Conservation (phyloP, 1,284 basidiomycete genomes). For the Irpex rosettiformis region DNA sequence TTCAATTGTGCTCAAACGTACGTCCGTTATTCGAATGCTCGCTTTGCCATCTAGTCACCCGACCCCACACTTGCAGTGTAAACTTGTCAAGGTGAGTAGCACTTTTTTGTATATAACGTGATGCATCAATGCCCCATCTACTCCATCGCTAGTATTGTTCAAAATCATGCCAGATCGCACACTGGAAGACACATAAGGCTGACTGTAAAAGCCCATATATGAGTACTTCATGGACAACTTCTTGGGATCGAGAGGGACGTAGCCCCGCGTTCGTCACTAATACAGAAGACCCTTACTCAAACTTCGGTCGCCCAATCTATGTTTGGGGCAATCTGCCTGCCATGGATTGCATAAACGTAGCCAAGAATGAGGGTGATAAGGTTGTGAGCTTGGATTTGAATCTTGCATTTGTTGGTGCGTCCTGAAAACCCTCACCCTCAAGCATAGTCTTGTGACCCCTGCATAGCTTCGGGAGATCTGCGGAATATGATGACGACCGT, state of each 20-base stretch:
- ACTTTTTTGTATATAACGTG: neutral
- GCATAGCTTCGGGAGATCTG: constrained; percentile 38
- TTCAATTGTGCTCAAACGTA: neutral
- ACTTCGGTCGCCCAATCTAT: neutral
- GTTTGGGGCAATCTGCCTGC: neutral
- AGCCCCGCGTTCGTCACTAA: neutral
- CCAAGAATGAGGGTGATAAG: constrained; percentile 5
- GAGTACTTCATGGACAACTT: neutral
- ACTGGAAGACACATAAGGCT: constrained; percentile 2
- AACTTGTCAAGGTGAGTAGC: constrained; percentile 4
- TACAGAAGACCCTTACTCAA: neutral
- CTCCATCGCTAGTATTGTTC: constrained; percentile 5
- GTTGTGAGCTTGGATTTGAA: constrained; percentile 17
- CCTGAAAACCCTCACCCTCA: neutral
- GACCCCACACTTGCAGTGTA: neutral
- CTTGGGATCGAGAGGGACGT: neutral
- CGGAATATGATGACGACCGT: constrained; percentile 33
- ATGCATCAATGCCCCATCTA: neutral
- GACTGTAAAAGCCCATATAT: constrained; percentile 4
- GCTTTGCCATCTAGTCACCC: neutral
- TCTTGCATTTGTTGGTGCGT: constrained; percentile 18
- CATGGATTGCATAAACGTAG: constrained; percentile 2
- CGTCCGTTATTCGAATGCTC: neutral
- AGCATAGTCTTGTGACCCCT: neutral
- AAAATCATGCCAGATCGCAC: neutral